Percentiles rank a stretch among this genome's conserved stretches.
These are phyloP conservation scores for Rhizopogon vinicolor DNA, from an alignment of 768 basidiomycete species.

Conservation along the genomic window DNA sequence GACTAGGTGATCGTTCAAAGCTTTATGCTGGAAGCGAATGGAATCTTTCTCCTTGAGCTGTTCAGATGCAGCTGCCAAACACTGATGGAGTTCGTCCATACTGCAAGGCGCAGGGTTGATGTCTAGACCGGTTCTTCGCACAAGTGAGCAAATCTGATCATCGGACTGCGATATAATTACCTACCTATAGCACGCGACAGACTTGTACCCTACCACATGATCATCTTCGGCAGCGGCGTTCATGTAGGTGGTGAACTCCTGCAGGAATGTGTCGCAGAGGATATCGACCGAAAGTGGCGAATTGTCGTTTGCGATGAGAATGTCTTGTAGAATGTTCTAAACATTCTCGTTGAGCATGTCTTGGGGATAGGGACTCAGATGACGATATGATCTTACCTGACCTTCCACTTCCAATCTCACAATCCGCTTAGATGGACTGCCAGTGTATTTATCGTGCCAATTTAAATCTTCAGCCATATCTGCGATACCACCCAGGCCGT, in stretches of 20 bases:
- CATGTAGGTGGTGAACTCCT: slow-evolving; percentile 33
- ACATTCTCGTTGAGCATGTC: not conserved
- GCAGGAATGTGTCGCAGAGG: slow-evolving; percentile 25
- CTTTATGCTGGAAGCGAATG: slow-evolving; percentile 56
- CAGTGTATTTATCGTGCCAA: slow-evolving; percentile 64
- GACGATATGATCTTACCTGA: slow-evolving; percentile 42
- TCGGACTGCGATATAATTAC: not conserved
- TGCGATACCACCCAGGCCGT: slow-evolving; percentile 52
- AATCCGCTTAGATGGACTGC: slow-evolving; percentile 51
- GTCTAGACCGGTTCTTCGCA: slow-evolving; percentile 56
- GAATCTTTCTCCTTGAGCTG: slow-evolving; percentile 31
- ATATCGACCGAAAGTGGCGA: slow-evolving; percentile 4
- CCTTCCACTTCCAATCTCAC: slow-evolving; percentile 67
- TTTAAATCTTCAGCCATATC: slow-evolving; percentile 43
- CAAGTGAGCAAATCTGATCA: not conserved
- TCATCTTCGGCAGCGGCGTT: slow-evolving; percentile 33
- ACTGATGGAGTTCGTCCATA: slow-evolving; percentile 23
- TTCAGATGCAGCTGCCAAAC: slow-evolving; percentile 27
- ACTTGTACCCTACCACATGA: slow-evolving; percentile 67
- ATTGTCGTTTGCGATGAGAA: slow-evolving; percentile 14
- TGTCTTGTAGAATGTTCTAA: slow-evolving; percentile 14
- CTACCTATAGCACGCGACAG: slow-evolving; percentile 62
- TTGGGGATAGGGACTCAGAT: not conserved
- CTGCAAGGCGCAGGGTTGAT: slow-evolving; percentile 30
- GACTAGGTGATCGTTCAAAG: slow-evolving; percentile 65